These are phyloP conservation scores for Acacia melanoxylon DNA, from an alignment of 306 rosid genomes.

Conservation along the genomic window DNA sequence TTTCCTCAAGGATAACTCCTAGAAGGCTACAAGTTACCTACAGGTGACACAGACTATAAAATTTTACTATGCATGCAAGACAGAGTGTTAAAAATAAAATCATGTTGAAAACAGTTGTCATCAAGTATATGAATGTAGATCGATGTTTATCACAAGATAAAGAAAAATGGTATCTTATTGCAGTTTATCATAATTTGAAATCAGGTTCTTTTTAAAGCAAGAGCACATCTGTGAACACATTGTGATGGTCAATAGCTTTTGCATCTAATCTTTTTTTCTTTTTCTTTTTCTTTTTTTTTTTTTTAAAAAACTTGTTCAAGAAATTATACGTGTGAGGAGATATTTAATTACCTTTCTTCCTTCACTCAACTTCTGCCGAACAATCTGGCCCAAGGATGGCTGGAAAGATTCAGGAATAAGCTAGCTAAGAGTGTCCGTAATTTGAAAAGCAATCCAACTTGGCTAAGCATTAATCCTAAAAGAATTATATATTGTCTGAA, in stretches of 20 bases:
- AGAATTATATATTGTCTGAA: not conserved
- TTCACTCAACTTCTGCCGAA: slow-evolving; percentile 86
- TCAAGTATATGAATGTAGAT: slow-evolving; percentile 10
- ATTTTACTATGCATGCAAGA: slow-evolving; percentile 1
- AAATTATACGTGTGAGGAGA: slow-evolving; percentile 9
- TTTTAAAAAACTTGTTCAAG: not conserved
- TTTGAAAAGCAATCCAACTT: slow-evolving; percentile 11
- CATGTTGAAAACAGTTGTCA: slow-evolving; percentile 5
- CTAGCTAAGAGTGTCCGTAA: slow-evolving; percentile 31
- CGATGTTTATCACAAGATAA: not conserved
- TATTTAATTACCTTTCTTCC: slow-evolving; percentile 83
- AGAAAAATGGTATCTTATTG: not conserved
- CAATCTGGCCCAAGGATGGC: slow-evolving; percentile 92
- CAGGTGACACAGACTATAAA: slow-evolving; percentile 20
- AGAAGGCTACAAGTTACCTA: slow-evolving; percentile 89
- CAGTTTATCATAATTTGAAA: not conserved
- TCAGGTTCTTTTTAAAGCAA: not conserved
- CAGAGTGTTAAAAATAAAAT: slow-evolving; percentile 11
- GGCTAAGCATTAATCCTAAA: not conserved
- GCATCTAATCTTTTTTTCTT: not conserved
- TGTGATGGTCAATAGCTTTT: not conserved
- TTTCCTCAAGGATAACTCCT: slow-evolving; percentile 91
- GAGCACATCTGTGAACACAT: not conserved
- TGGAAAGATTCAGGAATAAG: slow-evolving; percentile 42
- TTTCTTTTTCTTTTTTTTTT: too few relatives aligned